Evolutionary conservation across 495 filamentous ascomycete genomes (phyloP), one percentile per base, ranked within the genome.

Genomic region (Aspergillus indologenus): DNA sequence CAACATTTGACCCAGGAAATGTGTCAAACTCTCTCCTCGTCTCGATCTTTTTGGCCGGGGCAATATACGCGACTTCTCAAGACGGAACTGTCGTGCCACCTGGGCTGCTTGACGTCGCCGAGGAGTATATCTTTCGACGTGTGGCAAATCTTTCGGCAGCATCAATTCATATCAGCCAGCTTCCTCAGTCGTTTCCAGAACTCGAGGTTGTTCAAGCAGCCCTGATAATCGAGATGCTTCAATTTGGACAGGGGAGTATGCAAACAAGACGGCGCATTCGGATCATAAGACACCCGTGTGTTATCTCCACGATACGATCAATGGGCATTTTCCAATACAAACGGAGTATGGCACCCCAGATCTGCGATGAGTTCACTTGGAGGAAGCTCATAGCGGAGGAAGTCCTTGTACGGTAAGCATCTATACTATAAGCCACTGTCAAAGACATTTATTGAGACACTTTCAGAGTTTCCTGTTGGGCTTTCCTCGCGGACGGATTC

Each of bases 221-320:
- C 21, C 59, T 76, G 0, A 74, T 76, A 9, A 72, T 75, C 19
- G 71, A 75, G 49, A 75, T 76, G 69, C 67, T 76, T 23, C 74
- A 76, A 45, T 75, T 74, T 51, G 68, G 69, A 15, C 69, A 70
- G 19, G 72, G 73, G 26, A 61, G 67, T 53, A 55, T 68, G 40
- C 58, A 67, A 24, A 74, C 69, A 12, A 65, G 72, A 23, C 68
- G 72, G 8, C 74, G 74, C 12, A 75, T 76, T 56, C 69, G 72
- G 6, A 70, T 75, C 6, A 66, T 70, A 6, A 67, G 74, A 9
- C 72, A 76, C 60, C 74, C 74, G 19, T 70, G 72, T 45, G 45
- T 75, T 42, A 68, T 76, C 0, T 73, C 74, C 9, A 68, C 67
- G 0, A 66, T 75, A 29, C 63, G 74, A 29, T 72, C 65, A 6